Conservation (phyloP, 257 asterid species). For the Lithospermum erythrorhizon region DNA sequence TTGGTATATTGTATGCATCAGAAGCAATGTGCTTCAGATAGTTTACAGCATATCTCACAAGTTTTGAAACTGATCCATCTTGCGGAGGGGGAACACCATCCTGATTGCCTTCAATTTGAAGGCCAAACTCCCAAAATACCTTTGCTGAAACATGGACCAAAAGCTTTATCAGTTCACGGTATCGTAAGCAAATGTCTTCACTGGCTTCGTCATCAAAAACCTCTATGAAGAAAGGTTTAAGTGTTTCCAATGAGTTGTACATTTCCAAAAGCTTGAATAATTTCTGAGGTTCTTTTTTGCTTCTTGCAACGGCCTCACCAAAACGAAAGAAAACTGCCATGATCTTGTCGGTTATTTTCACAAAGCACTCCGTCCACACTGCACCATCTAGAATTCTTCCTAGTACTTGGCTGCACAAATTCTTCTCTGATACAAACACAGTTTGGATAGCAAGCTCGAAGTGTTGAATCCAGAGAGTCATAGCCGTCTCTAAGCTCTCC, state of each 20-base stretch:
- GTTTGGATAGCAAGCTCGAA: constrained; percentile 42
- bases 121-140: constrained; percentile 67
- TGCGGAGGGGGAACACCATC: constrained; percentile 56
- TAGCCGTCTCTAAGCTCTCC: constrained; percentile 58
- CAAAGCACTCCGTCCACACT: constrained; percentile 68
- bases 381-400: constrained; percentile 38
- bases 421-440: constrained; percentile 55
- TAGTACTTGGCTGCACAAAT: constrained; percentile 40
- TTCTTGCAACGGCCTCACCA: constrained; percentile 74
- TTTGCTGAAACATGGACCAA: constrained; percentile 53
- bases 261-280: constrained; percentile 79
- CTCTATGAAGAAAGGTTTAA: constrained; percentile 34
- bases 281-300: constrained; percentile 76
- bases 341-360: constrained; percentile 71
- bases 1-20: constrained; percentile 34
- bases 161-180: constrained; percentile 61
- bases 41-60: constrained; percentile 59
- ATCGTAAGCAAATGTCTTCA: constrained; percentile 44
- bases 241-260: constrained; percentile 46
- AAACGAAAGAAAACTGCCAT: constrained; percentile 91
- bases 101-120: constrained; percentile 59
- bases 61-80: constrained; percentile 70
- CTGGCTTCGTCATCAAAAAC: constrained; percentile 58
- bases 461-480: constrained; percentile 67
- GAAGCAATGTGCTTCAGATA: constrained; percentile 52